A percentile compares a stretch with the other conserved stretches of the same genome.
phyloP scores from a whole-genome alignment of 2,329 filamentous ascomycete species.

The Arthrobotrys sinensis region DNA sequence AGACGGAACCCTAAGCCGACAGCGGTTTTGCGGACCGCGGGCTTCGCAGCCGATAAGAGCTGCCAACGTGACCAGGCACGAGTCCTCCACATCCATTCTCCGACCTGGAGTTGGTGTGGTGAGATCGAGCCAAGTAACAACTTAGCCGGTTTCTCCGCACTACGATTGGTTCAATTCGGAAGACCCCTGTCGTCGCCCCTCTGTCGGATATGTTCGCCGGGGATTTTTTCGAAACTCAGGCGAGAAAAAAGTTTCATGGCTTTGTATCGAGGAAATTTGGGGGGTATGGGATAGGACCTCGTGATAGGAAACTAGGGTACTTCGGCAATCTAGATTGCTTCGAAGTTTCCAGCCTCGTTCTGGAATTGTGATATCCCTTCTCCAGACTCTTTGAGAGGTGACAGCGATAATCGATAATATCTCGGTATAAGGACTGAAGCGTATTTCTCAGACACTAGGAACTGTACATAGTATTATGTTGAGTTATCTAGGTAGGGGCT shows the following conservation, averaged over 20 bases:
- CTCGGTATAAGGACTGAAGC: no score
- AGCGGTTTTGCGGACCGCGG: slow-evolving; percentile 59
- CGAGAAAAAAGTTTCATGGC: slow-evolving; percentile 43
- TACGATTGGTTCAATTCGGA: slow-evolving; percentile 27
- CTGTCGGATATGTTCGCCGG: slow-evolving; percentile 54
- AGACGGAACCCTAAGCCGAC: slow-evolving; percentile 58
- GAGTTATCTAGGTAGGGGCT: not conserved
- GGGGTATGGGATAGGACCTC: slow-evolving; percentile 18
- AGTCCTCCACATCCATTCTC: slow-evolving; percentile 48
- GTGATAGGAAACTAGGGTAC: slow-evolving; percentile 17
- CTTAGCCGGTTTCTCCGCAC: slow-evolving; percentile 41
- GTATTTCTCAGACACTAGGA: no score
- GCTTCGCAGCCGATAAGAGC: slow-evolving; percentile 25
- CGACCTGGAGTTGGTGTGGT: slow-evolving; percentile 36
- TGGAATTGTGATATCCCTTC: slow-evolving; percentile 4
- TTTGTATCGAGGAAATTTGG: slow-evolving; percentile 48
- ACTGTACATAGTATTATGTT: no score
- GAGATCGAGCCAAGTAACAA: slow-evolving; percentile 53
- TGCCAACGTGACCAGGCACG: slow-evolving; percentile 43
- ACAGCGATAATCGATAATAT: no score
- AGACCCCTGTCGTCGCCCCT: slow-evolving; percentile 6
- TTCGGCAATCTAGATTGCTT: slow-evolving; percentile 7
- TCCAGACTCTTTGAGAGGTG: no score
- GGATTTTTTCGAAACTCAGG: slow-evolving; percentile 48
- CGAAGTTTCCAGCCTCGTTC: slow-evolving; percentile 15